Evolutionary conservation across 768 basidiomycete species (phyloP).

Genomic region (Podaxis sp.): DNA sequence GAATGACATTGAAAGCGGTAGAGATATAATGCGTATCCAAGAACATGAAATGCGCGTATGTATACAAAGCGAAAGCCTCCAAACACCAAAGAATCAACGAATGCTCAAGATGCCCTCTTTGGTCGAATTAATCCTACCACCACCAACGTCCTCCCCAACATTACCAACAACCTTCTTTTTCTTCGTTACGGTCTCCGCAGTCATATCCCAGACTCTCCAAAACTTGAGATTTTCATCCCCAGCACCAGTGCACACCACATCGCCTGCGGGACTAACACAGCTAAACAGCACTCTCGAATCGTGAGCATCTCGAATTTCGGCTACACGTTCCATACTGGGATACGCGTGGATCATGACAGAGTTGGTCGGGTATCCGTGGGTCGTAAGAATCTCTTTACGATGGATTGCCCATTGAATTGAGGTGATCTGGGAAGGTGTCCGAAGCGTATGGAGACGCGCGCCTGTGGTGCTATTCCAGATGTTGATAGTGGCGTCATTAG

Average conservation of each 20-base stretch:
- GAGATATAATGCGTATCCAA: background rate
- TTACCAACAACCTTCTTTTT: slow-evolving; percentile 42
- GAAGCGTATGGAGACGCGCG: slow-evolving; percentile 81
- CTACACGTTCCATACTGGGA: slow-evolving; percentile 77
- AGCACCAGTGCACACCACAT: slow-evolving; percentile 87
- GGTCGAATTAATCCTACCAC: slow-evolving; percentile 41
- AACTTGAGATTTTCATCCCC: slow-evolving; percentile 97
- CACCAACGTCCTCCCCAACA: slow-evolving; percentile 27
- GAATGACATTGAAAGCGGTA: background rate
- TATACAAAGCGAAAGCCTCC: background rate
- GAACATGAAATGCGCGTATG: background rate
- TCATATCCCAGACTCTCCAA: slow-evolving; percentile 82
- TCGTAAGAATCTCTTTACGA: slow-evolving; percentile 85
- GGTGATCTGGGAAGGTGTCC: slow-evolving; percentile 89
- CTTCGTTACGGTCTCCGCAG: slow-evolving; percentile 38
- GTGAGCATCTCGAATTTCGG: slow-evolving; percentile 87
- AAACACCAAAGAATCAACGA: slow-evolving; percentile 21
- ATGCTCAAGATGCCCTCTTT: slow-evolving; percentile 45
- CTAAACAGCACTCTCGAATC: slow-evolving; percentile 88
- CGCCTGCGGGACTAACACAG: slow-evolving; percentile 82
- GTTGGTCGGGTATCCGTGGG: slow-evolving; percentile 93
- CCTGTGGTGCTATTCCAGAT: slow-evolving; percentile 92
- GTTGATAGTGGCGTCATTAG: slow-evolving; percentile 87
- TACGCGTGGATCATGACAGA: slow-evolving; percentile 80
- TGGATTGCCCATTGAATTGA: slow-evolving; percentile 85